A percentile compares a stretch with the other conserved stretches of the same genome.
phyloP scores from a whole-genome alignment of 2,329 filamentous ascomycete species.

The Botrytis squamosa region DNA sequence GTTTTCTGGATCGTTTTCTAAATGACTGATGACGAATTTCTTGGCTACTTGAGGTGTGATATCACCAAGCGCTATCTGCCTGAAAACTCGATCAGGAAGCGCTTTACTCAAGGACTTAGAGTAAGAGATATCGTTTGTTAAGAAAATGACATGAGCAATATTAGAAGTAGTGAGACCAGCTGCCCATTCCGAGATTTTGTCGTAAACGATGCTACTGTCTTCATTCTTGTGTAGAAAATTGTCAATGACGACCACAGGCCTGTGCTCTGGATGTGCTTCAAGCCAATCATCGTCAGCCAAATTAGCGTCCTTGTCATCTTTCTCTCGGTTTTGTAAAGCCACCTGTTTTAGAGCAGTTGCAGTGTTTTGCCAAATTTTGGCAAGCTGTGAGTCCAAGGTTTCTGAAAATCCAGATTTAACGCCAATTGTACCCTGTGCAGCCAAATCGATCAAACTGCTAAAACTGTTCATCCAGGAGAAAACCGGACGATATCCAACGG shows the following conservation, averaged over 20 bases:
- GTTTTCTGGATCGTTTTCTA: slow-evolving; percentile 50
- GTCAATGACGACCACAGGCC: slow-evolving; percentile 84
- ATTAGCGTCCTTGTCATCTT: slow-evolving; percentile 69
- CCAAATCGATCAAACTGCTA: slow-evolving; percentile 87
- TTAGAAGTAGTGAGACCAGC: slow-evolving; percentile 82
- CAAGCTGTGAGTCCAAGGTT: slow-evolving; percentile 82
- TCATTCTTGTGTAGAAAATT: slow-evolving; percentile 84
- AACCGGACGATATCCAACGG: slow-evolving; percentile 88
- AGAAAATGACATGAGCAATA: slow-evolving; percentile 88
- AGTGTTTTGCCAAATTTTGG: slow-evolving; percentile 85
- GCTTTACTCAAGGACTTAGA: slow-evolving; percentile 84
- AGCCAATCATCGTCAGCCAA: slow-evolving; percentile 83
- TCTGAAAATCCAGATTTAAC: slow-evolving; percentile 94
- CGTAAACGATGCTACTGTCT: slow-evolving; percentile 63
- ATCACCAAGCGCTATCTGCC: slow-evolving; percentile 81
- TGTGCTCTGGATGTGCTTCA: slow-evolving; percentile 80
- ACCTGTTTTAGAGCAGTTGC: slow-evolving; percentile 76
- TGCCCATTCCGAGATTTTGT: slow-evolving; percentile 86
- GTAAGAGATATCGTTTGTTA: slow-evolving; percentile 86
- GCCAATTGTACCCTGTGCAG: slow-evolving; percentile 89
- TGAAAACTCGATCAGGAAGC: slow-evolving; percentile 87
- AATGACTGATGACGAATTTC: slow-evolving; percentile 81
- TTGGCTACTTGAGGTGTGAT: slow-evolving; percentile 84
- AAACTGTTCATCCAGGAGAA: slow-evolving; percentile 97
- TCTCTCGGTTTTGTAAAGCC: slow-evolving; percentile 66